Evolutionary conservation across 2,329 filamentous ascomycete species (phyloP).

Genomic region (Fusarium sp.): DNA sequence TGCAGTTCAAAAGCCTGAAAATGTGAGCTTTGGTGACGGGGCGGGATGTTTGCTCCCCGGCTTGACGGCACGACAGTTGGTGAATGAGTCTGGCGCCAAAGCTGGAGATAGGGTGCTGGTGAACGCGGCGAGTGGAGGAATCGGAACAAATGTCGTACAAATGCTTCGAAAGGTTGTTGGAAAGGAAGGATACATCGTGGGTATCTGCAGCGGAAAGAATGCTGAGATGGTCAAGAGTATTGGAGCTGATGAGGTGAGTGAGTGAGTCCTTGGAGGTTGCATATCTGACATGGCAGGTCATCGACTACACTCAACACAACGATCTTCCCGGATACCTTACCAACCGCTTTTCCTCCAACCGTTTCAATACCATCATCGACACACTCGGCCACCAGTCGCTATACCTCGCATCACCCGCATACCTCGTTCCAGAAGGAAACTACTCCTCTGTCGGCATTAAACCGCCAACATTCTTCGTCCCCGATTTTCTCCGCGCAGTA

Average conservation of each 20-base stretch:
- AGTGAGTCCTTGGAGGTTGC: not conserved
- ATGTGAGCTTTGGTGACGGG: constrained; percentile 47
- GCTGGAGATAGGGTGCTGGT: constrained; percentile 57
- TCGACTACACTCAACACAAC: constrained; percentile 55
- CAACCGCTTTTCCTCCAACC: constrained; percentile 42
- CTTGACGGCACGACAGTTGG: constrained; percentile 53
- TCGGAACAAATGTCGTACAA: constrained; percentile 61
- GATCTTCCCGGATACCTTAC: constrained; percentile 52
- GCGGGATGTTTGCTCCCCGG: constrained; percentile 54
- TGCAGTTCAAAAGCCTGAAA: constrained; percentile 48
- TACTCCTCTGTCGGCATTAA: constrained; percentile 58
- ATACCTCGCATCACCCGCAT: constrained; percentile 53
- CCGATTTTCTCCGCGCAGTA: constrained; percentile 46
- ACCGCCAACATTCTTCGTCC: constrained; percentile 48
- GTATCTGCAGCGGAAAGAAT: constrained; percentile 61
- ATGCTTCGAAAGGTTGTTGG: constrained; percentile 54
- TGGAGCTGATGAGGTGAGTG: constrained; percentile 62
- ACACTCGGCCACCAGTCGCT: constrained; percentile 61
- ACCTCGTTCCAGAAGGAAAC: constrained; percentile 51
- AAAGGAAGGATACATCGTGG: constrained; percentile 56
- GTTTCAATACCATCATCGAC: constrained; percentile 61
- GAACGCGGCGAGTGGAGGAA: constrained; percentile 64
- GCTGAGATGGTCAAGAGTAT: constrained; percentile 57
- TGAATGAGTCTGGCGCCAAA: constrained; percentile 52
- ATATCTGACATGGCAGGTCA: constrained; percentile 43